phyloP scores from a whole-genome alignment of 169 alveolate genomes.

The Eimeria tenella region DNA sequence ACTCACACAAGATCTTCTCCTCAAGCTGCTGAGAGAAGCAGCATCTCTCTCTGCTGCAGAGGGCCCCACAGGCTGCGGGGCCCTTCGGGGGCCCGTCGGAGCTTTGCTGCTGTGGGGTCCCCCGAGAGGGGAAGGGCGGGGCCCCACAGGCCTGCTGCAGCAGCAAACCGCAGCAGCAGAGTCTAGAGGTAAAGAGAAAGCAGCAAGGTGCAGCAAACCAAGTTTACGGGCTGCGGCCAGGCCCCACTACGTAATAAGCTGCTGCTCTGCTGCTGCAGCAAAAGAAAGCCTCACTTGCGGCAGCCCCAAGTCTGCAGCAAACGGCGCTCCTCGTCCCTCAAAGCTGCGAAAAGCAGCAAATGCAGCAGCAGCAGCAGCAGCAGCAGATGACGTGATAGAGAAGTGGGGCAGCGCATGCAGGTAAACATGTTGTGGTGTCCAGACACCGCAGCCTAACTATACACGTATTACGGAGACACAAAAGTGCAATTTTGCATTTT shows the following conservation, averaged over 20 bases:
- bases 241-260: too few species aligned
- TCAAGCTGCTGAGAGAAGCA: neutral
- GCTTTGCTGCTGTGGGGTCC: too few species aligned
- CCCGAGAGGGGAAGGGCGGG: too few species aligned
- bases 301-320: conserved; percentile 3
- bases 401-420: neutral
- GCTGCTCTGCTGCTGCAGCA: neutral
- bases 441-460: neutral
- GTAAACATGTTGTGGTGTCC: neutral
- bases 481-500: neutral
- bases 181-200: too few species aligned
- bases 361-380: neutral
- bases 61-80: neutral
- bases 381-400: neutral
- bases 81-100: neutral
- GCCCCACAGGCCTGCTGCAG: too few species aligned
- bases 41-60: neutral
- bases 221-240: too few species aligned
- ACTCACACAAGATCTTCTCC: conserved; percentile 8
- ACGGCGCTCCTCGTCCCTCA: neutral
- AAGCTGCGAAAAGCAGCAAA: neutral
- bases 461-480: neutral
- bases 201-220: too few species aligned
- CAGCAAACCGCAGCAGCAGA: too few species aligned
- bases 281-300: neutral